Evolutionary conservation across 805 yeast genomes (phyloP).

Genomic region (Metschnikowia bowlesiae): DNA sequence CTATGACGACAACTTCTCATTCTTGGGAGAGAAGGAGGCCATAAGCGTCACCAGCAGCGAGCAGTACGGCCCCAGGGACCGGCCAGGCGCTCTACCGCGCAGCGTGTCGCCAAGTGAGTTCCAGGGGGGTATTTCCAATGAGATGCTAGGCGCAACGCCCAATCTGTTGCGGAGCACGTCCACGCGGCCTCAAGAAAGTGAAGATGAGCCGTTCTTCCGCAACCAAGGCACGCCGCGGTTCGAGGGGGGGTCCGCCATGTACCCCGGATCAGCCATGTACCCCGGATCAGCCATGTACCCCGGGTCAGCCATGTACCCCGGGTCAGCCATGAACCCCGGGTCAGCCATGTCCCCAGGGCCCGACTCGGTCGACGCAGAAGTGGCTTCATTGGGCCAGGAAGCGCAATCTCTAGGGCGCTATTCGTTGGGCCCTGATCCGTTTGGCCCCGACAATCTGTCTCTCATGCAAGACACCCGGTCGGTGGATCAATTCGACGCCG

Average conservation of each 20-base stretch:
- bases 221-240: no score
- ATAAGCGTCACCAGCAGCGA: neutral
- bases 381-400: neutral
- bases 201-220: neutral
- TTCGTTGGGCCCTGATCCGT: neutral
- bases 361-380: neutral
- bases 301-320: no score
- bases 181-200: neutral
- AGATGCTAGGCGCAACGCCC: neutral
- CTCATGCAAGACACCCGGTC: neutral
- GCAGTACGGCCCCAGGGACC: neutral
- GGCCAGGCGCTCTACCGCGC: neutral
- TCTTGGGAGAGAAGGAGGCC: neutral
- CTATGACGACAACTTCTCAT: neutral
- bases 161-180: neutral
- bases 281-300: no score
- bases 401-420: neutral
- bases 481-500: neutral
- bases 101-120: neutral
- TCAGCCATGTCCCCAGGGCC: neutral
- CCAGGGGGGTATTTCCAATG: neutral
- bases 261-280: no score
- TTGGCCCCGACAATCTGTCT: neutral
- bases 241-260: neutral
- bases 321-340: neutral